A percentile compares a stretch with the other conserved stretches of the same genome.
These are phyloP conservation scores for Penicillium herquei DNA, from an alignment of 495 filamentous ascomycete genomes.

Conservation along the genomic window DNA sequence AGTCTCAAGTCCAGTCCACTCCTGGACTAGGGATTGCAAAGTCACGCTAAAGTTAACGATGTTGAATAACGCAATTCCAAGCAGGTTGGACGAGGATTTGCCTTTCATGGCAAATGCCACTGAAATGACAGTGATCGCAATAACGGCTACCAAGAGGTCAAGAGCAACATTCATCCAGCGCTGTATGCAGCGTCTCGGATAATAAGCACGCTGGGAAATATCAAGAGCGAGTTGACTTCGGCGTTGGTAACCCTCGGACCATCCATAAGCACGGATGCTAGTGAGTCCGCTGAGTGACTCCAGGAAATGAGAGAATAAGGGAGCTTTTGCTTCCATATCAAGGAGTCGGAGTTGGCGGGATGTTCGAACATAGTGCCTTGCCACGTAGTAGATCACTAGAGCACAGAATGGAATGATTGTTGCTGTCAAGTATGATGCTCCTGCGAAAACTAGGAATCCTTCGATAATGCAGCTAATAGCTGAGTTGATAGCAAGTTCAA, in stretches of 20 bases:
- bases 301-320: conserved; percentile 71
- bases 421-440: conserved; percentile 20
- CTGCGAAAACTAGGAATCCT: conserved; percentile 18
- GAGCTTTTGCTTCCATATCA: conserved; percentile 55
- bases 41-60: conserved; percentile 31
- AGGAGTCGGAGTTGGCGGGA: conserved; percentile 55
- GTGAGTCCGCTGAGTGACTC: conserved; percentile 62
- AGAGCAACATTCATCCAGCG: conserved; percentile 69
- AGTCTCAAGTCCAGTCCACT: conserved; percentile 30
- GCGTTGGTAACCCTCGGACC: conserved; percentile 55
- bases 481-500: conserved; percentile 15
- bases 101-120: conserved; percentile 23
- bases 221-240: conserved; percentile 61
- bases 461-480: conserved; percentile 15
- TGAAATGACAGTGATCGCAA: conserved; percentile 52
- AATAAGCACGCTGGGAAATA: conserved; percentile 51
- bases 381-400: conserved; percentile 21
- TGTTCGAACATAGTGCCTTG: conserved; percentile 31
- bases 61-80: conserved; percentile 32
- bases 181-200: conserved; percentile 63
- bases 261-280: conserved; percentile 71
- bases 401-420: conserved; percentile 17
- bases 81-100: conserved; percentile 13
- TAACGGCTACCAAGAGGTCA: conserved; percentile 55
- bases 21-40: conserved; percentile 19